These are phyloP conservation scores for Cladobotryum protrusum DNA, from an alignment of 2,329 filamentous ascomycete species.

Conservation along the genomic window DNA sequence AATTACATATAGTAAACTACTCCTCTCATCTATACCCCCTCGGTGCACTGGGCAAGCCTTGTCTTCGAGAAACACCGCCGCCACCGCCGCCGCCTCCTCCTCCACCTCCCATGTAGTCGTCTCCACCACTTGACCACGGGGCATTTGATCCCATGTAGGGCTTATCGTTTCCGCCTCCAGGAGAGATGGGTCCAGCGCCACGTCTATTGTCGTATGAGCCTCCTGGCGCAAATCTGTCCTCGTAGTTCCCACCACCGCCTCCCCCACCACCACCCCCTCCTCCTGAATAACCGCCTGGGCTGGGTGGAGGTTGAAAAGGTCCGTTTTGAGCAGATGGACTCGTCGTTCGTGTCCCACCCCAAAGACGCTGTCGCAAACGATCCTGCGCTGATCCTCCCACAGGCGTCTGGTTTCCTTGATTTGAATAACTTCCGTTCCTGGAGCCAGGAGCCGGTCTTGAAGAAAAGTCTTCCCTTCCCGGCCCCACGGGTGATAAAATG, in stretches of 20 bases:
- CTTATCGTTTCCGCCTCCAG: constrained; percentile 23
- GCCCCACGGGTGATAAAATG: neutral
- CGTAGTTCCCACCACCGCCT: constrained; percentile 30
- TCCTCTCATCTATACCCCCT: constrained; percentile 31
- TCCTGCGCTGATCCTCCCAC: constrained; percentile 58
- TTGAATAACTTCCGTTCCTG: constrained; percentile 69
- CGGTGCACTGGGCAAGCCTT: constrained; percentile 42
- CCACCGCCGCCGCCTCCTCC: constrained; percentile 29
- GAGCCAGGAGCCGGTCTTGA: constrained; percentile 65
- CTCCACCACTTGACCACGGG: constrained; percentile 40
- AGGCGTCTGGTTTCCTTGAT: constrained; percentile 23
- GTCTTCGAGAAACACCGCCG: constrained; percentile 28
- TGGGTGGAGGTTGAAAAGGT: constrained; percentile 41
- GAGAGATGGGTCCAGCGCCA: constrained; percentile 1
- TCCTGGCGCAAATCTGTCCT: constrained; percentile 41
- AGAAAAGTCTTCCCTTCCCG: constrained; percentile 31
- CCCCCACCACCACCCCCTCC: constrained; percentile 20
- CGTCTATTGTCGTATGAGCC: constrained; percentile 35
- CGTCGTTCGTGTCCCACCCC: constrained; percentile 53
- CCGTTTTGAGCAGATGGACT: constrained; percentile 43
- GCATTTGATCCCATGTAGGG: constrained; percentile 41
- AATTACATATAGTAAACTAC: constrained; percentile 1
- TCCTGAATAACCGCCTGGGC: constrained; percentile 6
- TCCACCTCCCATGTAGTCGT: constrained; percentile 22
- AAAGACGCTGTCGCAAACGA: constrained; percentile 71